phyloP scores from a whole-genome alignment of 495 filamentous ascomycete genomes.

The Chlorociboria aeruginascens region DNA sequence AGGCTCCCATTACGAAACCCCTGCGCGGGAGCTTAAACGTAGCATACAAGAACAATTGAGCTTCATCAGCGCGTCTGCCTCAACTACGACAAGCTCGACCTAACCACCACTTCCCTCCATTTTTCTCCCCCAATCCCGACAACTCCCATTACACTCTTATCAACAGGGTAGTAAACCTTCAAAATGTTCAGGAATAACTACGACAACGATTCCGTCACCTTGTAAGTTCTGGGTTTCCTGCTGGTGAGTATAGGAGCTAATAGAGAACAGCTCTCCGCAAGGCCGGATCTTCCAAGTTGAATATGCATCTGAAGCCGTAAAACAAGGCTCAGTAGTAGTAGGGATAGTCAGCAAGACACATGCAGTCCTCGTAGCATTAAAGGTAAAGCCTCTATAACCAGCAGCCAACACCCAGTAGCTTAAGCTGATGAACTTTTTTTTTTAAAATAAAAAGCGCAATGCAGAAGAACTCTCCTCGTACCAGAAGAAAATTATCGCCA shows the following conservation, averaged over 20 bases:
- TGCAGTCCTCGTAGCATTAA: slow-evolving; percentile 87
- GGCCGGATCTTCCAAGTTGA: slow-evolving; percentile 99
- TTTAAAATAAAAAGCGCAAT: slow-evolving; percentile 53
- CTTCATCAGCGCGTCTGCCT: slow-evolving; percentile 22
- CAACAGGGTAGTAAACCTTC: slow-evolving; percentile 14
- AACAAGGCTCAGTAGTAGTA: slow-evolving; percentile 96
- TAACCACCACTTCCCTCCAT: neutral
- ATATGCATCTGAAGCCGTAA: slow-evolving; percentile 96
- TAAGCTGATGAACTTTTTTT: neutral
- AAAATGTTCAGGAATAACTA: slow-evolving; percentile 99
- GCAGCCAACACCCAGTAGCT: neutral
- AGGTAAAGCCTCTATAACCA: slow-evolving; percentile 41
- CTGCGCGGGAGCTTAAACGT: slow-evolving; percentile 10
- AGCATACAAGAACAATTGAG: no score
- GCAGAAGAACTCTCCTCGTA: slow-evolving; percentile 99
- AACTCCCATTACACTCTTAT: slow-evolving; percentile 1
- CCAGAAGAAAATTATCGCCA: slow-evolving; percentile 96
- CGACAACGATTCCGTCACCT: slow-evolving; percentile 99
- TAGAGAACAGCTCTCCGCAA: slow-evolving; percentile 71
- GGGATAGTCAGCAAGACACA: slow-evolving; percentile 97
- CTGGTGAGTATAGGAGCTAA: slow-evolving; percentile 6
- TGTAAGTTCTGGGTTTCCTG: slow-evolving; percentile 44
- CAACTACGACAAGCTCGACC: neutral
- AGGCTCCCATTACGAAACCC: neutral
- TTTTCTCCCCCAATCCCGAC: neutral